Conservation (phyloP, 192 early-diverging fungal genomes). For the Umbelopsis vinacea region DNA sequence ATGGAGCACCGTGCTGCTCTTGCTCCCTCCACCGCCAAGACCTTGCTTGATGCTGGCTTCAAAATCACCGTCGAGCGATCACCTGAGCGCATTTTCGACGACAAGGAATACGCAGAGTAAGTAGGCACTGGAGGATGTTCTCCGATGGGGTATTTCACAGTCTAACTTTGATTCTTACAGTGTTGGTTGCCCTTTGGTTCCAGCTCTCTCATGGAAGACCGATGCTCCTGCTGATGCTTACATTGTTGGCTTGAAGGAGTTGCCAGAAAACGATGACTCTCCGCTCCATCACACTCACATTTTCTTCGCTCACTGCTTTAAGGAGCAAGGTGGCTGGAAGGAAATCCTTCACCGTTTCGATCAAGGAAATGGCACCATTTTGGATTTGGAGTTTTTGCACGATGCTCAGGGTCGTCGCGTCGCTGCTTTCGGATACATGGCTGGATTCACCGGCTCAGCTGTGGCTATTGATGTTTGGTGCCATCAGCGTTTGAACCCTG, state of each 20-base stretch:
- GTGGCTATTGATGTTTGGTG: conserved; percentile 93
- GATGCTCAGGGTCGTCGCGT: conserved; percentile 86
- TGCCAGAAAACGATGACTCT: conserved; percentile 90
- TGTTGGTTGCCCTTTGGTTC: conserved; percentile 80
- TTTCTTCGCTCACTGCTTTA: conserved; percentile 99
- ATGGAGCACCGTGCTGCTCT: conserved; percentile 94
- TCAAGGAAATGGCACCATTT: conserved; percentile 81
- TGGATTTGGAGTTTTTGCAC: conserved; percentile 95
- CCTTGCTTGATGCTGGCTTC: conserved; percentile 81
- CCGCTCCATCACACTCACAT: conserved; percentile 93
- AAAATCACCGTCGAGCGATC: conserved; percentile 89
- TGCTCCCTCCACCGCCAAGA: conserved; percentile 83
- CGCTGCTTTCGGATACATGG: conserved; percentile 96
- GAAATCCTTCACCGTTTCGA: conserved; percentile 86
- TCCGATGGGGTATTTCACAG: not conserved
- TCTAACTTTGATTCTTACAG: conserved; percentile 37
- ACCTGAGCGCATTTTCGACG: conserved; percentile 84
- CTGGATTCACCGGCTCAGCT: conserved; percentile 94
- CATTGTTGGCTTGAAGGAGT: conserved; percentile 95
- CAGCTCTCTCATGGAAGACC: conserved; percentile 81
- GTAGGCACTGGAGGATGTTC: not conserved
- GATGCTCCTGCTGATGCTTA: conserved; percentile 88
- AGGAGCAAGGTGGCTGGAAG: conserved; percentile 93
- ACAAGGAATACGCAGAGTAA: conserved; percentile 83
- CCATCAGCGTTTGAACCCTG: conserved; percentile 66